Base-by-base conservation (phyloP, 1,139 yeast species). In the Lodderomyces parapsilosis region DNA sequence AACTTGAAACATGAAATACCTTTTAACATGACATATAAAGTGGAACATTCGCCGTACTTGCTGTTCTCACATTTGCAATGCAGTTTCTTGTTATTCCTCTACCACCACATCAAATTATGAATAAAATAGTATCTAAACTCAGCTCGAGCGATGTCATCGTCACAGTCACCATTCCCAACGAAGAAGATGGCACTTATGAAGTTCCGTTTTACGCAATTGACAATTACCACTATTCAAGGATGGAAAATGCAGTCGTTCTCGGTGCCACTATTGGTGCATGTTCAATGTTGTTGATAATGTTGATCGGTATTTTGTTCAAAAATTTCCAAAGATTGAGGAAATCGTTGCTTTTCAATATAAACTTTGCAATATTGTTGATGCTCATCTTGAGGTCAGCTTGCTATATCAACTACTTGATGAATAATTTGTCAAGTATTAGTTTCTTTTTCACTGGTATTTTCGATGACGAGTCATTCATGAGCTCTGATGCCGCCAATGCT, bases 341-440 rank as follows among this genome's bases (percentile, higher is more conserved):
- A 20, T 45, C 49, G 11, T 86, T 90, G 4, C 78, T 89, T 27
- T 90, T 87, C 58, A 61, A 82, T 18, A 64, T 88, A 42, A 89
- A 90, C 61, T 82, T 81, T 55, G 43, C 69, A 2, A 78, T 86
- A 15, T 68, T 90, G 43, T 42, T 78, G 2, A 58, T 80, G 4
- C 63, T 83, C 36, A 62, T 83, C 5, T 46, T 87, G 10, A 85
- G 83, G 45, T 78, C 88, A 1, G 70, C 74, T 6, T 65, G 86
- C n/a, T 82, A 72, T 60, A 56, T 83, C 24, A 71, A 64, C 14
- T 81, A 80, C 49, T 59, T 82, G 23, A 56, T 74, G 30, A 79
- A 85, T 4, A 73, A 81, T 0, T 78, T 76, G 51, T 65, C 76
- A 17, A 63, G 81, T 0, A 42, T 79, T 5, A 66, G 83, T 0